Evolutionary conservation across 176 grass and related monocot species (phyloP).

Genomic region (Zoysia pacifica): DNA sequence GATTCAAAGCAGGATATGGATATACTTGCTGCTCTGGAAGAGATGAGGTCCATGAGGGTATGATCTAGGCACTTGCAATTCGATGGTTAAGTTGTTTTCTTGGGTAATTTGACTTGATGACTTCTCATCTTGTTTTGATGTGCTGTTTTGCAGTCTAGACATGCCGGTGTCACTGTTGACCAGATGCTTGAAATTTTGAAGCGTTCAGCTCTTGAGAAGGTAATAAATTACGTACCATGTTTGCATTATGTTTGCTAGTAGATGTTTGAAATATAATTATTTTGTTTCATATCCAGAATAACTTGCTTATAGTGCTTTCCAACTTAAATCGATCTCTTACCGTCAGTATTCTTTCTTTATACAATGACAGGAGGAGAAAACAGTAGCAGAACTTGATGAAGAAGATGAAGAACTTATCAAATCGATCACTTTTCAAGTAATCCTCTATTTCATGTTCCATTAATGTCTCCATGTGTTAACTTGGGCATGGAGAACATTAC

Average conservation of each 20-base stretch:
- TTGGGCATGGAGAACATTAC: conserved; percentile 6
- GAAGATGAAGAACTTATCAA: conserved; percentile 88
- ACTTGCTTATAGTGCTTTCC: conserved; percentile 5
- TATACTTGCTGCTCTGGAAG: conserved; percentile 58
- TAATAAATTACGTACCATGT: conserved; percentile 25
- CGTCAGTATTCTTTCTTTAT: conserved; percentile 26
- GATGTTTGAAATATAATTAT: background rate
- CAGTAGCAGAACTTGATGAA: conserved; percentile 74
- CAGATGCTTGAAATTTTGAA: conserved; percentile 90
- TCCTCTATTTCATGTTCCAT: conserved; percentile 31
- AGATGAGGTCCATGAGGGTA: conserved; percentile 66
- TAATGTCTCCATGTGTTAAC: conserved; percentile 24
- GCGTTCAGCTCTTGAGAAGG: conserved; percentile 62
- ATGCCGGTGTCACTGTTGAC: conserved; percentile 83
- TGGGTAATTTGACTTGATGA: background rate
- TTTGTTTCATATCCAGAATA: background rate
- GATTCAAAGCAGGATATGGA: conserved; percentile 66
- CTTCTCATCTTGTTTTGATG: conserved; percentile 34
- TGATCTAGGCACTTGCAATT: background rate
- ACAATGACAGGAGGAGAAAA: conserved; percentile 56
- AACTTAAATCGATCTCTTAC: conserved; percentile 21
- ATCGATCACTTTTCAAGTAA: conserved; percentile 82
- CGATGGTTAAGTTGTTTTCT: background rate
- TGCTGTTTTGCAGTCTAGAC: conserved; percentile 73
- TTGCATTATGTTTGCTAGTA: conserved; percentile 8